Evolutionary conservation across 2,329 filamentous ascomycete species (phyloP).

Genomic region (Plectosphaerella cucumerina): DNA sequence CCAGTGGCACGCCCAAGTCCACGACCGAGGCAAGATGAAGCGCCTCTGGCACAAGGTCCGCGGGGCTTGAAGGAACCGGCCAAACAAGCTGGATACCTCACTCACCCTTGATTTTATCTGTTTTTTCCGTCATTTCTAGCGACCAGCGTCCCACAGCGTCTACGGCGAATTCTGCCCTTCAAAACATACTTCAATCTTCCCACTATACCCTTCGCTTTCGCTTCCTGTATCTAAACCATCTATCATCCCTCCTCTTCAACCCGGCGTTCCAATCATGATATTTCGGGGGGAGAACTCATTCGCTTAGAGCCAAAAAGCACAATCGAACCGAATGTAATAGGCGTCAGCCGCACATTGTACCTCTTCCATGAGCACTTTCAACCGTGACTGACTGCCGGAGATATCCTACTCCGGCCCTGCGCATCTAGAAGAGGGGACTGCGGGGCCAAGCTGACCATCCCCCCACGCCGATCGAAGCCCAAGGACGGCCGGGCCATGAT

Average conservation of each 20-base stretch:
- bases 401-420: too few relatives aligned
- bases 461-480: too few relatives aligned
- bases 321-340: too few relatives aligned
- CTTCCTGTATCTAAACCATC: not conserved
- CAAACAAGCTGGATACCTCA: not conserved
- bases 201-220: not conserved
- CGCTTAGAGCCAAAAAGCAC: too few relatives aligned
- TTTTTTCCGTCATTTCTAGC: not conserved
- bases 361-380: too few relatives aligned
- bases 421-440: too few relatives aligned
- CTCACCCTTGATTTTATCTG: not conserved
- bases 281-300: too few relatives aligned
- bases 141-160: not conserved
- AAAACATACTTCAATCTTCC: not conserved
- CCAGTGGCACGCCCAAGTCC: constrained; percentile 38
- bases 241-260: not conserved
- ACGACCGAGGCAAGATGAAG: constrained; percentile 54
- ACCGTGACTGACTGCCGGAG: too few relatives aligned
- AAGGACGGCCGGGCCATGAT: too few relatives aligned
- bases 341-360: too few relatives aligned
- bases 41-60: constrained; percentile 61
- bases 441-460: too few relatives aligned
- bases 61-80: constrained; percentile 22
- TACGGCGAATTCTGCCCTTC: not conserved
- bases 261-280: too few relatives aligned